A percentile compares a stretch with the other conserved stretches of the same genome.
Conservation (phyloP, 2,329 filamentous ascomycete genomes). For the Sporothrix sp. region DNA sequence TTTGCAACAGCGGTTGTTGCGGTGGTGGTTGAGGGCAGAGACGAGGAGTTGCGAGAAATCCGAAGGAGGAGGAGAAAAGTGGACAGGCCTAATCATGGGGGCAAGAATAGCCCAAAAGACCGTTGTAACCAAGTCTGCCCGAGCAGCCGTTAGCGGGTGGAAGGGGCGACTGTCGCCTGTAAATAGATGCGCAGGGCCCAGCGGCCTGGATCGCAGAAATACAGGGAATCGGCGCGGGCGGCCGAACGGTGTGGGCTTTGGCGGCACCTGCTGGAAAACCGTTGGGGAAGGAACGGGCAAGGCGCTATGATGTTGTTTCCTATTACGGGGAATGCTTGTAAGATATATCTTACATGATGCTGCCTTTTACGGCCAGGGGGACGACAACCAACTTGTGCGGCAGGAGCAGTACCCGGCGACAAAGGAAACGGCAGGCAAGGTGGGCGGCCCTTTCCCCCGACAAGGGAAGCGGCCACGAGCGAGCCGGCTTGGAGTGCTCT, state of each 20-base stretch:
- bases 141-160: background rate
- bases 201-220: background rate
- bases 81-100: constrained; percentile 2
- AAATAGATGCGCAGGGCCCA: background rate
- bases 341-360: too few relatives aligned
- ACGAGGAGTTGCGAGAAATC: background rate
- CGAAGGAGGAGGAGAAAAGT: background rate
- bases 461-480: too few relatives aligned
- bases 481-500: too few relatives aligned
- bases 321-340: too few relatives aligned
- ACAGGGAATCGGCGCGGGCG: background rate
- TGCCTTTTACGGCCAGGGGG: background rate
- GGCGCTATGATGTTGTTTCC: too few relatives aligned
- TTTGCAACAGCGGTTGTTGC: background rate
- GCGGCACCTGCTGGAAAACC: background rate
- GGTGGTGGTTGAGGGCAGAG: background rate
- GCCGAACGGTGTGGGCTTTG: background rate
- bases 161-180: background rate
- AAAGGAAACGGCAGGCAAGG: background rate
- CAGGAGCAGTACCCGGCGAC: background rate
- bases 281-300: constrained; percentile 1
- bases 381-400: background rate
- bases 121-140: background rate
- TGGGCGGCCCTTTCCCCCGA: too few relatives aligned
- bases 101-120: constrained; percentile 5